Evolutionary conservation across 306 rosid species (phyloP), one percentile per base, ranked within the genome.

Genomic region (Inga laurina): DNA sequence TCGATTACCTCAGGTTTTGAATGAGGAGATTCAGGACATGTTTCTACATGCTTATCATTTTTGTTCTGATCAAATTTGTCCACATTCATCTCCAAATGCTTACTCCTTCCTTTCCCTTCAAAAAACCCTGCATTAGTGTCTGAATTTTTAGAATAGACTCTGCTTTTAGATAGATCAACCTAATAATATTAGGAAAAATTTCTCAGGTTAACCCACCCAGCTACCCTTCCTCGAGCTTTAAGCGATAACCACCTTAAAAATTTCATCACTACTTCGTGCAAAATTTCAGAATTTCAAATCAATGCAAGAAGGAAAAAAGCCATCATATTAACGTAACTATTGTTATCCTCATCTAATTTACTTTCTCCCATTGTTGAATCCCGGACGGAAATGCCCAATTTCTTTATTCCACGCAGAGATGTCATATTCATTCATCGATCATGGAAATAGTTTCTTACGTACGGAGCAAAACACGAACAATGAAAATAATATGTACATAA

Each of bases 81-180:
- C 69, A 48, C 30, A 57, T 46, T 68, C 81, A 73, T 79, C 79
- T 77, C 77, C 11, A 82, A 81, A 72, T 51, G 64, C 72, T 72
- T 84, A 72, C 62, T 64, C 46, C 68, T 84, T 83, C 81, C 83
- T 11, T 76, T 81, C 19, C 79, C 76, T 82, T 78, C 82, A 66
- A 72, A 7, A 62, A 77, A 48, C 82, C 37, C 85, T 84, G 72
- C 81, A 65, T 39, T 32, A 77, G 70, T 74, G 52, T 75, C 86
- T 41, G 49, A 80, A 65, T 82, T 41, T 15, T 78, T 43, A 79
- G 82, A 75, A 44, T 59, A 80, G 68, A 65, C 3, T 45, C 68
- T 62, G 56, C 21, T 59, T 56, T 44, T 37, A 35, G 69, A 74
- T 19, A 44, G 21, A 78, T 74, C 37, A 45, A 39, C 35, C 49